phyloP scores from a whole-genome alignment of 2,329 filamentous ascomycete species.

The Cryphonectria parasitica region DNA sequence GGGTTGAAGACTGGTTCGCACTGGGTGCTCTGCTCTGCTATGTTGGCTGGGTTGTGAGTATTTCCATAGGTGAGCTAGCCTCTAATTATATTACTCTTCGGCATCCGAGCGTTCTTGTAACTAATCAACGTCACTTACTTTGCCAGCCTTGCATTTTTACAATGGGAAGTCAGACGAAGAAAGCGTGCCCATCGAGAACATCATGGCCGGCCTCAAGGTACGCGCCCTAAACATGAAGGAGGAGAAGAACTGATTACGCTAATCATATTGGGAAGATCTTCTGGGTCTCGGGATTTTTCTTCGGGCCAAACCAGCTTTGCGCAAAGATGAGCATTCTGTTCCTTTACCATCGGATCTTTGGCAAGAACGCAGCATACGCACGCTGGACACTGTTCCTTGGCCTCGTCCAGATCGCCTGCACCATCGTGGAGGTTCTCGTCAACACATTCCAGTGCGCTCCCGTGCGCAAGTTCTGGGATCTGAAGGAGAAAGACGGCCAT shows the following conservation, averaged over 20 bases:
- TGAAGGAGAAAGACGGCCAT: not conserved
- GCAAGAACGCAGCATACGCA: not conserved
- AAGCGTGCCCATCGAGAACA: not conserved
- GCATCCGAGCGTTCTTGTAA: not conserved
- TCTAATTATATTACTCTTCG: not conserved
- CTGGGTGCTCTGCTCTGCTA: not conserved
- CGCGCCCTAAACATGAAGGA: not conserved
- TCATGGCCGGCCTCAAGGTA: not conserved
- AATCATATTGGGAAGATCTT: not conserved
- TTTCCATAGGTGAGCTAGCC: not conserved
- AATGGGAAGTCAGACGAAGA: not conserved
- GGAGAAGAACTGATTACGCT: not conserved
- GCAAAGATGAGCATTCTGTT: slow-evolving; percentile 4
- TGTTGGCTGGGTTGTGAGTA: not conserved
- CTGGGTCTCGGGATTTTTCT: not conserved
- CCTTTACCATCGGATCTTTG: not conserved
- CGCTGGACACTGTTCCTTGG: slow-evolving; percentile 5
- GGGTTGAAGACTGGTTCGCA: not conserved
- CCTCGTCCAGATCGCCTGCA: not conserved
- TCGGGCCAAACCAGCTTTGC: not conserved
- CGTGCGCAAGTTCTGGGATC: slow-evolving; percentile 1
- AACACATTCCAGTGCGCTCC: not conserved
- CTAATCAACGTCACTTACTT: not conserved
- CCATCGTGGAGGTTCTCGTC: not conserved
- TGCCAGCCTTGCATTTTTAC: not conserved